Evolutionary conservation across 352 stramenopile species (phyloP), one percentile per base, ranked within the genome.

Genomic region (Blastocystis sp.): DNA sequence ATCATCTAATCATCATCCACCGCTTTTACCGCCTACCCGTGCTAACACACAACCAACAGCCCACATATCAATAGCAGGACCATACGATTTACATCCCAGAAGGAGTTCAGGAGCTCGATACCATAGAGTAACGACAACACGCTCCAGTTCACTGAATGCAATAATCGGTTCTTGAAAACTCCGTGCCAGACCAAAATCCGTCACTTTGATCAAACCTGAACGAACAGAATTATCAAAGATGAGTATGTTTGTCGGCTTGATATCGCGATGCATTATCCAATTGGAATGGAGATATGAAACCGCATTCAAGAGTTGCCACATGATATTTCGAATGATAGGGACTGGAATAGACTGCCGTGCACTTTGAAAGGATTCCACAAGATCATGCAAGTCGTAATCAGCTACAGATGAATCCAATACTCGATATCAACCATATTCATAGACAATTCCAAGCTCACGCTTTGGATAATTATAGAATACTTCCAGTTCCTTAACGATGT

Each of bases 41-140:
- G 92, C 95, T 51, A 98, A 95, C 89, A 98, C 97, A 86, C 95
- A 98, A 19, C 95, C 95, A 0, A 96, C 93, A 7, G 93, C 94
- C 95, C 95, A 98, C 88, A 98, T 93, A 88, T 98, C 95, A n/a
- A 98, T 93, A 11, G 93, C 91, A 58, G 94, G 93, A 21, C 93
- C 96, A 89, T 98, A 98, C 80, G 95, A 91, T 77, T 94, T 93
- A 19, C 92, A 92, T 21, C 95, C 95, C 0, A 97, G 88, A 39
- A 98, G 89, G 35, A 98, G 91, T 89, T 98, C 95, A 0, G 94
- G 94, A 6, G 94, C 94, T 11, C 95, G 92, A 83, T 98, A 98
- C 95, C 94, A 97, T 4, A 98, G 90, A 37, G 94, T 98, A 71
- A 98, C 95, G 21, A 98, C 95, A 57, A 97, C 75, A 35, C 54